Percentiles rank a stretch among this genome's conserved stretches.
Conservation (phyloP, 2,329 filamentous ascomycete genomes). For the Alternaria gaisen region DNA sequence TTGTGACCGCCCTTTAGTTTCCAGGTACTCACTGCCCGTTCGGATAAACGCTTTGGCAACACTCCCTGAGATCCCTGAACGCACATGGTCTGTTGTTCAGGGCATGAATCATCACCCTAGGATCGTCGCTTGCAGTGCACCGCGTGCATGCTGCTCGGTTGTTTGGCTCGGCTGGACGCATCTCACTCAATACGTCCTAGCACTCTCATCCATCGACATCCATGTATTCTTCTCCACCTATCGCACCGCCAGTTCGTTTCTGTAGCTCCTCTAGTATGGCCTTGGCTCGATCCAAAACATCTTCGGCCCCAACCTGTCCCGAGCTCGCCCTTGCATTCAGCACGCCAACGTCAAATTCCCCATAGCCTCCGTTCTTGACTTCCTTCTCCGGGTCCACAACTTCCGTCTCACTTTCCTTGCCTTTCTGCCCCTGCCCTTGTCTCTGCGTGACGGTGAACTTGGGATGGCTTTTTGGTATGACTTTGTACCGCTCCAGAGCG, state of each 20-base stretch:
- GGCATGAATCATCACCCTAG: background rate
- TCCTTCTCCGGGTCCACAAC: slow-evolving; percentile 33
- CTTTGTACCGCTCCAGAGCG: slow-evolving; percentile 42
- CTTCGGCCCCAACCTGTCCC: slow-evolving; percentile 82
- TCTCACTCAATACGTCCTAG: background rate
- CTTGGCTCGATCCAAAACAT: slow-evolving; percentile 74
- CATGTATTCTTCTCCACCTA: slow-evolving; percentile 26
- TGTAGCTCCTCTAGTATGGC: slow-evolving; percentile 59
- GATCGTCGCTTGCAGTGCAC: background rate
- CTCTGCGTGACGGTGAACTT: slow-evolving; percentile 22
- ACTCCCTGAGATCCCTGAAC: background rate
- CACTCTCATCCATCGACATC: slow-evolving; percentile 29
- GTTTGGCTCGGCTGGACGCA: background rate
- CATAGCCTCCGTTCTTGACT: slow-evolving; percentile 58
- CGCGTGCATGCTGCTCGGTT: background rate
- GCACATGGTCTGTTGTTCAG: background rate
- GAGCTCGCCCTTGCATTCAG: slow-evolving; percentile 85
- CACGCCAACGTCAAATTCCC: slow-evolving; percentile 81
- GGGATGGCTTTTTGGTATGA: slow-evolving; percentile 42
- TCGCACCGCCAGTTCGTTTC: slow-evolving; percentile 24
- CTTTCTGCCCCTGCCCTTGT: slow-evolving; percentile 8
- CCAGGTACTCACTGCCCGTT: background rate
- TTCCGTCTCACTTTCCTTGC: slow-evolving; percentile 19
- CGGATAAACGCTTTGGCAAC: background rate
- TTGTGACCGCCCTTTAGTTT: background rate